A percentile compares a stretch with the other conserved stretches of the same genome.
These are phyloP conservation scores for Pistacia vera DNA, from an alignment of 345 rosid genomes.

Conservation along the genomic window DNA sequence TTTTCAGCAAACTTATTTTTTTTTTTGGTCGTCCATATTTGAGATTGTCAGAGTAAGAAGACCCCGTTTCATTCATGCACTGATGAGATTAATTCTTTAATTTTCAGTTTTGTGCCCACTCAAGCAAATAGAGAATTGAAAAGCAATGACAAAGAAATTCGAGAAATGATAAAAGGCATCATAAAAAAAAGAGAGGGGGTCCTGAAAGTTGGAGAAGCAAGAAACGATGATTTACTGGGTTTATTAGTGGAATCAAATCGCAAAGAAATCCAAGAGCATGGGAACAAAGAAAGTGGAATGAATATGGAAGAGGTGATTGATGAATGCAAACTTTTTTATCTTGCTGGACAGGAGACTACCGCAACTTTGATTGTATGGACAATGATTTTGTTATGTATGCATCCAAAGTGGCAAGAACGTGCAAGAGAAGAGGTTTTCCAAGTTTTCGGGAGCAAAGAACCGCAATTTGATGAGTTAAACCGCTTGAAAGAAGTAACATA, in stretches of 20 bases:
- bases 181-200: slow-evolving; percentile 43
- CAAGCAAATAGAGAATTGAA: slow-evolving; percentile 42
- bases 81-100: neutral
- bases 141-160: slow-evolving; percentile 36
- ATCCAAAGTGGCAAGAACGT: slow-evolving; percentile 57
- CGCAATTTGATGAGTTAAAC: slow-evolving; percentile 43
- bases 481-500: slow-evolving; percentile 23
- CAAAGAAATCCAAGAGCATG: slow-evolving; percentile 32
- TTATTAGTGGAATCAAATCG: slow-evolving; percentile 41
- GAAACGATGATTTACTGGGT: slow-evolving; percentile 43
- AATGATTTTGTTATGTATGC: slow-evolving; percentile 45
- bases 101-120: slow-evolving; percentile 47
- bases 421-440: slow-evolving; percentile 54
- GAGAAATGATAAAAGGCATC: slow-evolving; percentile 30
- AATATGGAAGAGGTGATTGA: slow-evolving; percentile 48
- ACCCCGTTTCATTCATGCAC: no score
- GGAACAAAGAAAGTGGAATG: slow-evolving; percentile 25
- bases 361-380: slow-evolving; percentile 54
- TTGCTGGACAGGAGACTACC: slow-evolving; percentile 67
- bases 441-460: slow-evolving; percentile 34
- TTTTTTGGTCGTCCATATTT: no score
- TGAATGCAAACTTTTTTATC: slow-evolving; percentile 66
- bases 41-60: no score
- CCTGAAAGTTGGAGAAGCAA: slow-evolving; percentile 32
- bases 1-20: no score